Percentiles rank a stretch among this genome's conserved stretches.
Evolutionary conservation across 2,329 filamentous ascomycete species (phyloP).

Genomic region (Aspergillus latus): DNA sequence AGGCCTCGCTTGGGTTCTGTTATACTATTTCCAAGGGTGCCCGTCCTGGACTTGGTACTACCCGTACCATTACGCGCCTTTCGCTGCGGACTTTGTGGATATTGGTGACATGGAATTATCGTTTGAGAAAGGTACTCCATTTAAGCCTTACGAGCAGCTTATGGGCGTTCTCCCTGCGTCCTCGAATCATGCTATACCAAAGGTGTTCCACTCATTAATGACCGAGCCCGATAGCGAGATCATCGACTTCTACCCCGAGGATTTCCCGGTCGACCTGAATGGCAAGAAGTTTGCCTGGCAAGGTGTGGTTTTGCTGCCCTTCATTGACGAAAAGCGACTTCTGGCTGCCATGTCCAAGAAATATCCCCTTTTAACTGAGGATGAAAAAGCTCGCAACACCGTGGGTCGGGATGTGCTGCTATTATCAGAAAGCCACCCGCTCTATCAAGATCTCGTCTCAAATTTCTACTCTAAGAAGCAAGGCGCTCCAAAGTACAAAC

Average conservation of each 20-base stretch:
- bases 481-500: conserved; percentile 62
- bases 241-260: conserved; percentile 94
- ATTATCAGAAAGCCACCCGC: conserved; percentile 76
- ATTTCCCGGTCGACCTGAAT: conserved; percentile 90
- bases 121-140: conserved; percentile 82
- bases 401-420: conserved; percentile 79
- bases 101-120: conserved; percentile 74
- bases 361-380: conserved; percentile 74
- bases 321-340: conserved; percentile 89
- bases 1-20: conserved; percentile 89
- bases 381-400: conserved; percentile 76
- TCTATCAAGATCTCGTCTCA: conserved; percentile 80
- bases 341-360: conserved; percentile 78
- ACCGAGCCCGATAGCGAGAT: conserved; percentile 83
- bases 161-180: conserved; percentile 97
- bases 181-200: conserved; percentile 85
- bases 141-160: conserved; percentile 91
- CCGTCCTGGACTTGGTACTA: conserved; percentile 99
- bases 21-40: conserved; percentile 98
- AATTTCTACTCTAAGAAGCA: conserved; percentile 93
- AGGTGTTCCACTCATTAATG: conserved; percentile 89
- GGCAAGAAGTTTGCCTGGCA: conserved; percentile 99
- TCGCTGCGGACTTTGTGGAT: conserved; percentile 90
- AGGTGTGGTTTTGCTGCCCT: conserved; percentile 87
- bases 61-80: conserved; percentile 96